phyloP scores from a whole-genome alignment of 2,329 filamentous ascomycete genomes.

The Curvularia spicifera region DNA sequence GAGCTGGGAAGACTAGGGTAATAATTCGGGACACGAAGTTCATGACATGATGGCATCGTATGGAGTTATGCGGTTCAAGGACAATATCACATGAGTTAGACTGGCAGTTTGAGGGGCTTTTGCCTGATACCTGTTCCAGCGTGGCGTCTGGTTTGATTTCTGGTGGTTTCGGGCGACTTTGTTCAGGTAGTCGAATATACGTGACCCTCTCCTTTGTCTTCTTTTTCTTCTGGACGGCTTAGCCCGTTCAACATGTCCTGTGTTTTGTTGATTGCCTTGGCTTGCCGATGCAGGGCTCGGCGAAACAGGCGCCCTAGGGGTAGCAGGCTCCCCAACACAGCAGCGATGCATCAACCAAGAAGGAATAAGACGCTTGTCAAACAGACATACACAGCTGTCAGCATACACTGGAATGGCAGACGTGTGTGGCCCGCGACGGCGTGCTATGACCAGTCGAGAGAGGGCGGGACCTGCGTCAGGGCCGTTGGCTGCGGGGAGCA shows the following conservation, averaged over 20 bases:
- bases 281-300: neutral
- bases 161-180: slow-evolving; percentile 18
- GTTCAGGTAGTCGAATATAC: neutral
- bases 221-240: neutral
- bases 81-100: slow-evolving; percentile 18
- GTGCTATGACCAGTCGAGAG: slow-evolving; percentile 9
- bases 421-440: neutral
- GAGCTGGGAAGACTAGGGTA: slow-evolving; percentile 87
- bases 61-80: slow-evolving; percentile 30
- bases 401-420: neutral
- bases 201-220: neutral
- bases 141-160: slow-evolving; percentile 32
- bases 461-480: slow-evolving; percentile 24
- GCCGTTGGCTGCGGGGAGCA: slow-evolving; percentile 22
- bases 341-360: neutral
- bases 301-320: neutral
- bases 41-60: slow-evolving; percentile 24
- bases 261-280: slow-evolving; percentile 1
- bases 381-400: neutral
- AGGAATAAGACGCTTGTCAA: neutral
- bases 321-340: neutral
- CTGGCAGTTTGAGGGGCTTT: slow-evolving; percentile 14
- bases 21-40: slow-evolving; percentile 9
- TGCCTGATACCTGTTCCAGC: slow-evolving; percentile 28
- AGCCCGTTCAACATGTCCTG: neutral